phyloP scores from a whole-genome alignment of 306 rosid genomes.

The Medicago arabica region DNA sequence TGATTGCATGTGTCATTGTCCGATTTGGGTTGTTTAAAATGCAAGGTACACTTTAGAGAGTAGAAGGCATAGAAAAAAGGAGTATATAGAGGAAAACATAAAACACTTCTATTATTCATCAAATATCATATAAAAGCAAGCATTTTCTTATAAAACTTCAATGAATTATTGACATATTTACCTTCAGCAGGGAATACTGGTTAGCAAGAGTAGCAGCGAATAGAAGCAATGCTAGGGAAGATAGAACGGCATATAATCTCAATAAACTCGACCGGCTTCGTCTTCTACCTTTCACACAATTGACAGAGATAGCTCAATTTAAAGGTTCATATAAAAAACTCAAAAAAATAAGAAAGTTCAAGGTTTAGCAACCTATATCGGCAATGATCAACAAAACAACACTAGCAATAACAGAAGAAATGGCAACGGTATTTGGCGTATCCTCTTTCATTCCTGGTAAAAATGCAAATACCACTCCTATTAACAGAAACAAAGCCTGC shows the following conservation, averaged over 20 bases:
- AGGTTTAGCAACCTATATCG: constrained; percentile 61
- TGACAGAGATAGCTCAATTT: not conserved
- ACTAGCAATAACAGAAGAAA: constrained; percentile 56
- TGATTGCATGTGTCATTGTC: not conserved
- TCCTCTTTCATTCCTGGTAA: constrained; percentile 47
- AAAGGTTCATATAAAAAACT: constrained; percentile 6
- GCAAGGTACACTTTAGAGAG: not conserved
- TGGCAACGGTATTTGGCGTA: constrained; percentile 52
- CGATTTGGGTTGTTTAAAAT: not conserved
- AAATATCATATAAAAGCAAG: not conserved
- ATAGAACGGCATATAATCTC: constrained; percentile 59
- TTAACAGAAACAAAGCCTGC: constrained; percentile 67
- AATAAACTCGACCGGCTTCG: constrained; percentile 63
- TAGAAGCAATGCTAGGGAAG: constrained; percentile 51
- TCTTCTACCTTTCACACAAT: constrained; percentile 67
- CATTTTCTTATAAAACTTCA: constrained; percentile 1
- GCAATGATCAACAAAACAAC: constrained; percentile 56
- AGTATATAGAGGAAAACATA: constrained; percentile 10
- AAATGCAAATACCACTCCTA: constrained; percentile 53
- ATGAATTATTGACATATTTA: constrained; percentile 37
- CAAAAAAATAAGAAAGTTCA: constrained; percentile 4
- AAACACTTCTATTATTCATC: not conserved
- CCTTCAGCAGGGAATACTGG: constrained; percentile 62
- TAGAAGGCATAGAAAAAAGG: not conserved
- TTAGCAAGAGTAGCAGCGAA: constrained; percentile 49